phyloP scores from a whole-genome alignment of 1,139 yeast species.

The Geotrichum fermentans region DNA sequence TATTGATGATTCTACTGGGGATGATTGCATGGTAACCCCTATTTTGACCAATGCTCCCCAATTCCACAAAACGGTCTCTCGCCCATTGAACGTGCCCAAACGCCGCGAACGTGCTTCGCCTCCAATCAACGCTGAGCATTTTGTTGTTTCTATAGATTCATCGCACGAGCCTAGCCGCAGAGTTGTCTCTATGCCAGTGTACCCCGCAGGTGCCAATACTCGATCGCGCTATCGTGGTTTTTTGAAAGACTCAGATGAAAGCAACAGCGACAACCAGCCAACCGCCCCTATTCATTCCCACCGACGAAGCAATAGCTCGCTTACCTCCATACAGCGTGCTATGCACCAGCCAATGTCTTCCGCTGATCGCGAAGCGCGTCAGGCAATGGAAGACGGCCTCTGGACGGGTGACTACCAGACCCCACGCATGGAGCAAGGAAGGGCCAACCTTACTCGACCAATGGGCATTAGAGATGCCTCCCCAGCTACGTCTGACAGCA shows the following conservation, averaged over 20 bases:
- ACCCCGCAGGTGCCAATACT: constrained; percentile 3
- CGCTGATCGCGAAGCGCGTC: not conserved
- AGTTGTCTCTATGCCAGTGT: constrained; percentile 13
- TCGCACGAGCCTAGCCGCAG: constrained; percentile 6
- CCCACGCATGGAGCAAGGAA: not conserved
- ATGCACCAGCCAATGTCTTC: not conserved
- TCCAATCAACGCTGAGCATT: constrained; percentile 15
- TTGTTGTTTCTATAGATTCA: constrained; percentile 18
- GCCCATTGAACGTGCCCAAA: constrained; percentile 4
- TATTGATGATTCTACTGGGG: constrained; percentile 4
- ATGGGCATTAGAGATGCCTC: not conserved
- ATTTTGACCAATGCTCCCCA: constrained; percentile 12
- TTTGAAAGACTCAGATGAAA: constrained; percentile 7
- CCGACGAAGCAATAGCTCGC: not conserved
- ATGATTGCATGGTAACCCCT: constrained; percentile 16
- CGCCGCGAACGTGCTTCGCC: constrained; percentile 2
- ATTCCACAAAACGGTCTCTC: not conserved
- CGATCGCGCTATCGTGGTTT: constrained; percentile 8
- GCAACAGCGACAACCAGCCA: not conserved
- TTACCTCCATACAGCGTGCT: not conserved
- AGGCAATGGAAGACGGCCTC: not conserved
- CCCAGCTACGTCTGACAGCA: not conserved
- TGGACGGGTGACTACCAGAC: not conserved
- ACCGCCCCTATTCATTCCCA: not conserved
- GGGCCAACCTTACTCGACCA: not conserved